Conservation (phyloP, 2,329 filamentous ascomycete species). For the Claviceps spartinae region DNA sequence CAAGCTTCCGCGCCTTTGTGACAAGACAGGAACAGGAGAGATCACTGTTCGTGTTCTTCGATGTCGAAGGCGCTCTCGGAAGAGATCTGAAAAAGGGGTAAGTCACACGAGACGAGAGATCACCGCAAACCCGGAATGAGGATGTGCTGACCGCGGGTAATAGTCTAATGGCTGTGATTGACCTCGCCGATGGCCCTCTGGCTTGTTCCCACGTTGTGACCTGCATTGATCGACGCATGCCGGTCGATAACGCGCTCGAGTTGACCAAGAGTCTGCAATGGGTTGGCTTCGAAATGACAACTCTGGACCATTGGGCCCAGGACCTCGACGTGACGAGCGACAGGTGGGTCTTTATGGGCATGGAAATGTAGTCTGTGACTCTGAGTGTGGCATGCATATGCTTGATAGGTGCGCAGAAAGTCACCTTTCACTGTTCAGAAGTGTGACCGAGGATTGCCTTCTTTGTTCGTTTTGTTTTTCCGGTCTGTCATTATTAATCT, state of each 20-base stretch:
- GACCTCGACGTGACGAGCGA: slow-evolving; percentile 55
- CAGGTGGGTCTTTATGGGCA: slow-evolving; percentile 75
- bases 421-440: neutral
- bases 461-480: neutral
- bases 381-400: neutral
- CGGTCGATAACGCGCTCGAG: slow-evolving; percentile 46
- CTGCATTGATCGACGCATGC: slow-evolving; percentile 62
- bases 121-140: neutral
- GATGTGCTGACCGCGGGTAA: slow-evolving; percentile 4
- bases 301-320: slow-evolving; percentile 61
- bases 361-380: slow-evolving; percentile 53
- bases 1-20: slow-evolving; percentile 77
- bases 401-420: neutral
- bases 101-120: slow-evolving; percentile 19
- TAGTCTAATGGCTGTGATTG: slow-evolving; percentile 79
- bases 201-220: slow-evolving; percentile 66
- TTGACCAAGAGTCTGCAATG: slow-evolving; percentile 76
- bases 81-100: slow-evolving; percentile 81
- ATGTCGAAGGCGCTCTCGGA: slow-evolving; percentile 50
- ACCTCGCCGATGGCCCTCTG: slow-evolving; percentile 67
- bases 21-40: slow-evolving; percentile 55
- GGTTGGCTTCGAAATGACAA: slow-evolving; percentile 80
- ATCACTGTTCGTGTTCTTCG: slow-evolving; percentile 80
- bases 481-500: neutral
- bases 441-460: neutral